Percentiles rank a stretch among this genome's conserved stretches.
Evolutionary conservation across 2,329 filamentous ascomycete species (phyloP).

Genomic region (Phoma herbarum): DNA sequence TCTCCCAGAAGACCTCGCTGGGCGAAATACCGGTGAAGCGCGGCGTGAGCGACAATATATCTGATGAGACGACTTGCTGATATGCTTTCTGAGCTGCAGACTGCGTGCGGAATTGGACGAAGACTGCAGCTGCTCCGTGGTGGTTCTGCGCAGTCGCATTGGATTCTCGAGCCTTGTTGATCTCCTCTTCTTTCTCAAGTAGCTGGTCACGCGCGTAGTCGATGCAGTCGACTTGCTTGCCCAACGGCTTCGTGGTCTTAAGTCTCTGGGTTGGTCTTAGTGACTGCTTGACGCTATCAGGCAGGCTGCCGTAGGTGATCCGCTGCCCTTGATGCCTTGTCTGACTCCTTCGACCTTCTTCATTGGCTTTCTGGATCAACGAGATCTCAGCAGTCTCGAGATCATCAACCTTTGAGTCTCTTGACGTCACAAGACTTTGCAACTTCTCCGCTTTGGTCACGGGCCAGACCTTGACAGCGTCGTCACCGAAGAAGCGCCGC

Average conservation of each 20-base stretch:
- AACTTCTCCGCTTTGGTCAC: conserved; percentile 79
- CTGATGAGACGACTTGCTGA: conserved; percentile 62
- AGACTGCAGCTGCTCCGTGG: conserved; percentile 77
- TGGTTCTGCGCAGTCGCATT: conserved; percentile 66
- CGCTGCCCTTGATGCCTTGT: conserved; percentile 62
- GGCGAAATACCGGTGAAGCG: conserved; percentile 85
- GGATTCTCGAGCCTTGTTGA: conserved; percentile 71
- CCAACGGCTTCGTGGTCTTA: conserved; percentile 63
- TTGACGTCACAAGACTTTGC: conserved; percentile 80
- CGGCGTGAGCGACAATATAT: conserved; percentile 78
- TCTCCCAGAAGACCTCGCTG: conserved; percentile 85
- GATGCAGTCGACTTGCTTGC: conserved; percentile 94
- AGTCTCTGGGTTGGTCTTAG: conserved; percentile 51
- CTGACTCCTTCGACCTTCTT: conserved; percentile 69
- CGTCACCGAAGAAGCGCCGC: conserved; percentile 79
- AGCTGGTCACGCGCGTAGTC: conserved; percentile 85
- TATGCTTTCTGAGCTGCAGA: conserved; percentile 85
- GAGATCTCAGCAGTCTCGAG: conserved; percentile 88
- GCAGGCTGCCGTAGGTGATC: conserved; percentile 61
- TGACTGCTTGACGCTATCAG: conserved; percentile 70
- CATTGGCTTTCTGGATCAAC: conserved; percentile 81
- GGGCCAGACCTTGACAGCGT: conserved; percentile 86
- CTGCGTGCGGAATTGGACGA: conserved; percentile 88
- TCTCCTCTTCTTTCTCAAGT: conserved; percentile 75
- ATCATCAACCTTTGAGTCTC: conserved; percentile 80